Conservation (phyloP, 768 basidiomycete genomes). For the Tulasnella sp. region DNA sequence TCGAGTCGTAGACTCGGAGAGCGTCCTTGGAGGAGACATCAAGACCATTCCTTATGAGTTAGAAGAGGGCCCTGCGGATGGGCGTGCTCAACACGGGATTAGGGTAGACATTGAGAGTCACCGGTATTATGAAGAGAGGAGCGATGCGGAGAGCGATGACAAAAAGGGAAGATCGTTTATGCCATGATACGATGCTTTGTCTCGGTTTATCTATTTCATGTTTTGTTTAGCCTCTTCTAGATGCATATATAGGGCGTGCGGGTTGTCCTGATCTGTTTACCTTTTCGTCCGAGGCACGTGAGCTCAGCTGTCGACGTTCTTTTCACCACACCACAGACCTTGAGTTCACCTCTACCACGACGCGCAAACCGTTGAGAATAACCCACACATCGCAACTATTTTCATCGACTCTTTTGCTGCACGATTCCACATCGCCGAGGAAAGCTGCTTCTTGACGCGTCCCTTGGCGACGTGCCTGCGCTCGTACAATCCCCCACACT, state of each 20-base stretch:
- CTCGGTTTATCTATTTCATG: not conserved
- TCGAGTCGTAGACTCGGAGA: not conserved
- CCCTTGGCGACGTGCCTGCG: too few relatives aligned
- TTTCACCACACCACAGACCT: too few relatives aligned
- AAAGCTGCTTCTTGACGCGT: too few relatives aligned
- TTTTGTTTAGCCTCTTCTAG: not conserved
- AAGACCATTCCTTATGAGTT: not conserved
- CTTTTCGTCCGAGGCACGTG: too few relatives aligned
- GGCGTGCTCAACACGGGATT: not conserved
- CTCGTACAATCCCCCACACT: too few relatives aligned
- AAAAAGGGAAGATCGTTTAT: conserved; percentile 9
- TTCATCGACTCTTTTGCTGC: too few relatives aligned
- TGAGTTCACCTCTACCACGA: too few relatives aligned
- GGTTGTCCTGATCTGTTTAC: too few relatives aligned
- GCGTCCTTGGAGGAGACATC: not conserved
- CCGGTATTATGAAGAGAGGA: conserved; percentile 1
- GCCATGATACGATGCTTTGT: not conserved
- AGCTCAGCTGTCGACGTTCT: too few relatives aligned
- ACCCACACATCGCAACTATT: too few relatives aligned
- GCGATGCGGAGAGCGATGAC: not conserved
- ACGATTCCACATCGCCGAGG: too few relatives aligned
- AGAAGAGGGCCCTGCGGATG: not conserved
- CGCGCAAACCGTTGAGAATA: too few relatives aligned
- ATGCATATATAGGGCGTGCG: not conserved
- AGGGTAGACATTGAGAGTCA: conserved; percentile 10